phyloP scores from a whole-genome alignment of 2,329 filamentous ascomycete species.

The Cercospora zeina region DNA sequence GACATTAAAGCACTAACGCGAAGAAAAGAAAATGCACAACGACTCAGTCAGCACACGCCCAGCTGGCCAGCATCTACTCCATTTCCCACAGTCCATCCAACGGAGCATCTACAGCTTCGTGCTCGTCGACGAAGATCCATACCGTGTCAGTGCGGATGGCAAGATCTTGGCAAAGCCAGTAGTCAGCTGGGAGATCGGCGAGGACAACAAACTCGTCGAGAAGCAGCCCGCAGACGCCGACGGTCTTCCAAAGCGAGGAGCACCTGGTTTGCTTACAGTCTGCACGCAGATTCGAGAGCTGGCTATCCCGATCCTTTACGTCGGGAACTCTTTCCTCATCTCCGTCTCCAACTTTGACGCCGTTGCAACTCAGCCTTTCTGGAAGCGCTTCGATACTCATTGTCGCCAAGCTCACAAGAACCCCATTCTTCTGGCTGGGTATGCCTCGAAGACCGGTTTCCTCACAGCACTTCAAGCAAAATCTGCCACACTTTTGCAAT shows the following conservation, averaged over 20 bases:
- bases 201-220: not conserved
- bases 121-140: not conserved
- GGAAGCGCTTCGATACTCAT: not conserved
- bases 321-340: slow-evolving; percentile 12
- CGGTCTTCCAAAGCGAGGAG: not conserved
- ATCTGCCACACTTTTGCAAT: not conserved
- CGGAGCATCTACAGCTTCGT: slow-evolving; percentile 1
- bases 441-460: not conserved
- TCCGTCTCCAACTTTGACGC: slow-evolving; percentile 6
- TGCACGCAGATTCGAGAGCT: slow-evolving; percentile 11
- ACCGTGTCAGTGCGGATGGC: slow-evolving; percentile 1
- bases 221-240: not conserved
- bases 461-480: not conserved
- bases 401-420: not conserved
- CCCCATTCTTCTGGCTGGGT: not conserved
- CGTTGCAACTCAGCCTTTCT: not conserved
- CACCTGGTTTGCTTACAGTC: slow-evolving; percentile 4
- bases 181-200: not conserved
- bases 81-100: slow-evolving; percentile 4
- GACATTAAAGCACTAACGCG: not conserved
- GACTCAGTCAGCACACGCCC: not conserved
- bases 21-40: slow-evolving; percentile 2
- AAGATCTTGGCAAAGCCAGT: not conserved
- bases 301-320: slow-evolving; percentile 13
- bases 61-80: not conserved